These are phyloP conservation scores for Phalaenopsis hybrid DNA, from an alignment of 116 monocot species.

Conservation along the genomic window DNA sequence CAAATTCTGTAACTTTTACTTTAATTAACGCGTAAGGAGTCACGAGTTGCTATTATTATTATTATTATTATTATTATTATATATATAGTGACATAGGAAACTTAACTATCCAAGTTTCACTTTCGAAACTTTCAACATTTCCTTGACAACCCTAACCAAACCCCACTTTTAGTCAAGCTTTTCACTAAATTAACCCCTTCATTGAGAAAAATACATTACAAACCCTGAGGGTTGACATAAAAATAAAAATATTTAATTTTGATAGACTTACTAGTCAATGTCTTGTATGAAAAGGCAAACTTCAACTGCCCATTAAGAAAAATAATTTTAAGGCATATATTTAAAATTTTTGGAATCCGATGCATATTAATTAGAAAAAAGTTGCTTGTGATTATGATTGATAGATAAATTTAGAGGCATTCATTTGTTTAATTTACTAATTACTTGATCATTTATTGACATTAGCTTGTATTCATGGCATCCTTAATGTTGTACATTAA, in stretches of 20 bases:
- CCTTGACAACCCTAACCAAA: slow-evolving; percentile 1
- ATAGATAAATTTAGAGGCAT: neutral
- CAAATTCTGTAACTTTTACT: too few relatives aligned
- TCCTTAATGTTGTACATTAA: too few relatives aligned
- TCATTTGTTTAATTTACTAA: neutral
- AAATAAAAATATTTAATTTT: neutral
- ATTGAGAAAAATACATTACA: neutral
- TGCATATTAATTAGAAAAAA: neutral
- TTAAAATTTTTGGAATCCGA: neutral
- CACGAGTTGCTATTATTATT: too few relatives aligned
- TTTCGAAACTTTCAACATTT: neutral
- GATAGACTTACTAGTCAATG: neutral
- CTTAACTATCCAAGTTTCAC: neutral
- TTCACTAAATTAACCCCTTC: neutral
- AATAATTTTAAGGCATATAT: neutral
- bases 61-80: too few relatives aligned
- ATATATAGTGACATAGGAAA: neutral
- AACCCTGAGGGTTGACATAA: neutral
- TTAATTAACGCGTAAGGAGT: too few relatives aligned
- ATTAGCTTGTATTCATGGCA: neutral
- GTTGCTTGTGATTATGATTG: neutral
- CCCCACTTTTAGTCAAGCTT: neutral
- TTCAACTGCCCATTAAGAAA: slow-evolving; percentile 3
- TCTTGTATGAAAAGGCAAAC: neutral
- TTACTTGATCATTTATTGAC: neutral